phyloP scores from a whole-genome alignment of 108 stramenopile genomes.

The Nitzschia sp. region DNA sequence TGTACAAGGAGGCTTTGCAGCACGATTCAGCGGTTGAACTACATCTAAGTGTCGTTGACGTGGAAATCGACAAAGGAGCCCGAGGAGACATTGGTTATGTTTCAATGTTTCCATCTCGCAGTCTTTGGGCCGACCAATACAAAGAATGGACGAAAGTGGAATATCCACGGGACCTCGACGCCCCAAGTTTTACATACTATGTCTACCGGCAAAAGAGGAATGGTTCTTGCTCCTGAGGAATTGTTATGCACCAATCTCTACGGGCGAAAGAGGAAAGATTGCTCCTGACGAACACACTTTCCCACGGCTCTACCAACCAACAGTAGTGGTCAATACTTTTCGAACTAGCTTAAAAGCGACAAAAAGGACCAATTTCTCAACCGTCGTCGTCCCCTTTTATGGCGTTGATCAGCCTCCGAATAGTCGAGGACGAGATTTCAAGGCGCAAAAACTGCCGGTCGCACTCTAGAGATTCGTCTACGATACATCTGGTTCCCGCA shows the following conservation, averaged over 20 bases:
- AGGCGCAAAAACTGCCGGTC: too few relatives aligned
- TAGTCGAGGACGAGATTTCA: too few relatives aligned
- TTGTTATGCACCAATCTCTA: too few relatives aligned
- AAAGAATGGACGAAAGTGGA: neutral
- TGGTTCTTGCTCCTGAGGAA: too few relatives aligned
- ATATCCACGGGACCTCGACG: neutral
- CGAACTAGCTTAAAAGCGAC: neutral
- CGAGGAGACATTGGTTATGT: neutral
- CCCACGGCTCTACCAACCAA: too few relatives aligned
- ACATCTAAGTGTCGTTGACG: slow-evolving; percentile 57
- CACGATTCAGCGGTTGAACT: slow-evolving; percentile 50
- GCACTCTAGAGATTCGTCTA: too few relatives aligned
- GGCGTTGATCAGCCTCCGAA: too few relatives aligned
- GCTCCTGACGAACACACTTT: too few relatives aligned
- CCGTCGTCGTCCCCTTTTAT: neutral
- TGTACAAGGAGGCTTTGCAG: slow-evolving; percentile 69
- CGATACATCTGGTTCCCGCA: too few relatives aligned
- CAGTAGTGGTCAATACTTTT: too few relatives aligned
- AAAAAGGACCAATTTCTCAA: too few relatives aligned
- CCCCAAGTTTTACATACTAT: slow-evolving; percentile 5
- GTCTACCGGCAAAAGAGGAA: slow-evolving; percentile 4
- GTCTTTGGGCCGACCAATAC: neutral
- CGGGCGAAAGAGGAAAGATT: too few relatives aligned
- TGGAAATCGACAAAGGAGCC: slow-evolving; percentile 24
- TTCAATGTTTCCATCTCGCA: slow-evolving; percentile 14